Evolutionary conservation across 371 early-diverging fungal species (phyloP).

Genomic region (Saksenaea oblongispora): DNA sequence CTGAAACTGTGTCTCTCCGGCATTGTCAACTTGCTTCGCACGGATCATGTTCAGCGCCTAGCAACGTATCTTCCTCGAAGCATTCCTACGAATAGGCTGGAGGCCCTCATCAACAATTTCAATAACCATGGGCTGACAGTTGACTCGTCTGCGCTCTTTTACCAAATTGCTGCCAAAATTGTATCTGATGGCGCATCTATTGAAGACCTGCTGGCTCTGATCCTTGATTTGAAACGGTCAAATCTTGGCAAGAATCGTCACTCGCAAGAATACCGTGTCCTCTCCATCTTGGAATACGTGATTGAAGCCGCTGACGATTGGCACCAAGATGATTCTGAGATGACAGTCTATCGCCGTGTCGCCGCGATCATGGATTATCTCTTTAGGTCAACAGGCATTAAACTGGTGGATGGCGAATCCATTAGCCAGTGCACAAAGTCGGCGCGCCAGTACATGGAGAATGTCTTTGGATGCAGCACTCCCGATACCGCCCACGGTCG

Average conservation of each 20-base stretch:
- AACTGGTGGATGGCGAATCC: too few species aligned
- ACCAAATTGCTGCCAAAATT: too few species aligned
- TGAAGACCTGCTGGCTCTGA: not conserved
- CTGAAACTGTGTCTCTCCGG: not conserved
- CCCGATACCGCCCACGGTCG: too few species aligned
- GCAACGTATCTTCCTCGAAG: too few species aligned
- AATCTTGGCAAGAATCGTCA: not conserved
- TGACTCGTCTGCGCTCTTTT: too few species aligned
- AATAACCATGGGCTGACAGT: too few species aligned
- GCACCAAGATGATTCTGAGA: slow-evolving; percentile 10
- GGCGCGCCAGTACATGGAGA: too few species aligned
- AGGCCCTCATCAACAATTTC: too few species aligned
- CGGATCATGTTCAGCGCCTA: not conserved
- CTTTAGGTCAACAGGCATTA: not conserved
- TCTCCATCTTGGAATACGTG: not conserved
- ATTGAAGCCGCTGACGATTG: slow-evolving; percentile 13
- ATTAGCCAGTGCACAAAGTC: too few species aligned
- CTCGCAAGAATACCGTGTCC: slow-evolving; percentile 3
- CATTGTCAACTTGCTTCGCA: not conserved
- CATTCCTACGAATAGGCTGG: too few species aligned
- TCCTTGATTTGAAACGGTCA: not conserved
- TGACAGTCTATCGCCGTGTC: slow-evolving; percentile 9
- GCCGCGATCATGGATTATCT: slow-evolving; percentile 7
- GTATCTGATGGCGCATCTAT: not conserved
- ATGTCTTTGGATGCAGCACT: too few species aligned